Evolutionary conservation across 345 rosid species (phyloP).

Genomic region (Psidium guajava): DNA sequence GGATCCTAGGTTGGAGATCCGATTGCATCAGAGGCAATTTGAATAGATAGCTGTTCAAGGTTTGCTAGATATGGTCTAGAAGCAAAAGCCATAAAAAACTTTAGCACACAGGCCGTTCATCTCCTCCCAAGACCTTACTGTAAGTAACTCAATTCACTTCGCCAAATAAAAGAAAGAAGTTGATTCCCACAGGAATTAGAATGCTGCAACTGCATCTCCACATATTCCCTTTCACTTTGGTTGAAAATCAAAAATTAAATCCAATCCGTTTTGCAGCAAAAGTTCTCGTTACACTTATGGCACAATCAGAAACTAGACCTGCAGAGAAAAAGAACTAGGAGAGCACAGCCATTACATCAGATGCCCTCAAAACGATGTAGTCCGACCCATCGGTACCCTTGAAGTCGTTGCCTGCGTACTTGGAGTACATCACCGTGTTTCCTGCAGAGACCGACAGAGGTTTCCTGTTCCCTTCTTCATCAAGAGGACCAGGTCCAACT

Average conservation of each 20-base stretch:
- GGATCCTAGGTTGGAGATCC: neutral
- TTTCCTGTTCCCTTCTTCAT: conserved; percentile 63
- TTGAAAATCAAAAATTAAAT: neutral
- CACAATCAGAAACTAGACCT: neutral
- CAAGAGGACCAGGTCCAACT: conserved; percentile 73
- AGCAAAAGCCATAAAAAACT: neutral
- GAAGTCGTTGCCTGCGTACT: conserved; percentile 89
- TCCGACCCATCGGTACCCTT: conserved; percentile 64
- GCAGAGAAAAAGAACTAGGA: conserved; percentile 30
- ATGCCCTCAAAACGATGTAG: conserved; percentile 72
- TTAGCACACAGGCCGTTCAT: neutral
- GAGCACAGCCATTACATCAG: conserved; percentile 91
- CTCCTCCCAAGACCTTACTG: neutral
- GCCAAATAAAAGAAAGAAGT: neutral
- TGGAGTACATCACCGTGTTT: conserved; percentile 75
- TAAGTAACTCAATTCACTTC: neutral
- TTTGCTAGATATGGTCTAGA: neutral
- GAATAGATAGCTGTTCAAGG: neutral
- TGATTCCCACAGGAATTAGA: neutral
- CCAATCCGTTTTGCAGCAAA: neutral
- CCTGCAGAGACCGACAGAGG: conserved; percentile 46
- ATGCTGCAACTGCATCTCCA: neutral
- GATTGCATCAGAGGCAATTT: neutral
- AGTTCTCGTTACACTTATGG: neutral
- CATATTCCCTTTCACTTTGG: neutral